Evolutionary conservation across 2,329 filamentous ascomycete genomes (phyloP), one percentile per base, ranked within the genome.

Genomic region (Calonectria pteridis): DNA sequence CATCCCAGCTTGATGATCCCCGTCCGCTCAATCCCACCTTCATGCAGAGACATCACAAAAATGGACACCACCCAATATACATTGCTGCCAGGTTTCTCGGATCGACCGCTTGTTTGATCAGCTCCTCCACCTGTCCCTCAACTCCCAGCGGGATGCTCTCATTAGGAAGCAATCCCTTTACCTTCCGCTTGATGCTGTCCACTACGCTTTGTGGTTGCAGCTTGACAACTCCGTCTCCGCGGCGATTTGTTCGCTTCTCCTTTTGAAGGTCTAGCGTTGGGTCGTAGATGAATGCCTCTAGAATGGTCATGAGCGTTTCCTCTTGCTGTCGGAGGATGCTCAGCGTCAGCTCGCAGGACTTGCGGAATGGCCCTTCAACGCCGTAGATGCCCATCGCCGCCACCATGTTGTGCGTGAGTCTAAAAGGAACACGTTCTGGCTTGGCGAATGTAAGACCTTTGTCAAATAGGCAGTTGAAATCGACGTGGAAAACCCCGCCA

Each of bases 401-500:
- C 43, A 97, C 92, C 96, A 99, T 98, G 85, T 99, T 99, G 88
- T 98, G 96, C 5, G 97, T 99, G 51, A 99, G 89, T 20, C 97
- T 94, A 88, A 99, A 99, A 2, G 97, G 97, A 1, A 99, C 97
- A 35, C 94, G 89, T 84, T 99, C 97, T 0, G 97, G 96, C 84
- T 97, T 98, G 75, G 95, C 93, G 82, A 99, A 98, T 0, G 96
- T 98, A 50, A 96, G 90, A 1, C 97, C 97, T 82, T 99, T 99
- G 87, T 99, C 97, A 83, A 99, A 99, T 6, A 99, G 92, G 84
- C 97, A 99, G 86, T 99, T 99, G 89, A 99, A 99, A 85, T 99
- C 97, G 58, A 99, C 97, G 84, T 99, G 97, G 84, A 99, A 94
- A 3, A 98, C 93, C 66, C 96, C 96, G 55, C 97, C 97, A 77